Percentiles rank a stretch among this genome's conserved stretches.
Evolutionary conservation across 208 protist genomes (phyloP).

Genomic region (Angomonas ambiguus): DNA sequence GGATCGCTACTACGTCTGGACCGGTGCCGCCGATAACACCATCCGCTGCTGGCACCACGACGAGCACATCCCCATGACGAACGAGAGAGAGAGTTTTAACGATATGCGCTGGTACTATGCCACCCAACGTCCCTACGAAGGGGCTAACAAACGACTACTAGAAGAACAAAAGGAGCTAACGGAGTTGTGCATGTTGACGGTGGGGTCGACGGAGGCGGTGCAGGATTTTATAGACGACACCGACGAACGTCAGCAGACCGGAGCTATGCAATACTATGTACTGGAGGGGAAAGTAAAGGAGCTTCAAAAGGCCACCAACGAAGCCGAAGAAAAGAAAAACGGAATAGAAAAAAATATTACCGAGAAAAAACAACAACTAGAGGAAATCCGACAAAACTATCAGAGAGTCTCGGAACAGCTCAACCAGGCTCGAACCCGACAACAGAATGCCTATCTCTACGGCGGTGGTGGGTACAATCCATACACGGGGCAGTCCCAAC

Average conservation of each 20-base stretch:
- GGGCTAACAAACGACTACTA: conserved; percentile 51
- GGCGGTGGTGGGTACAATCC: neutral
- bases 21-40: conserved; percentile 50
- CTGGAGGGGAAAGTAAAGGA: conserved; percentile 31
- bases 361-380: conserved; percentile 30
- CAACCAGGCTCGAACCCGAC: conserved; percentile 22
- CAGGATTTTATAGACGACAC: conserved; percentile 23
- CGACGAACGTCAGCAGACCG: conserved; percentile 25
- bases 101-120: conserved; percentile 87
- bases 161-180: conserved; percentile 62
- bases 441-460: conserved; percentile 11
- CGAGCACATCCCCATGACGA: conserved; percentile 64
- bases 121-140: conserved; percentile 53
- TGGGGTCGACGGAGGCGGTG: conserved; percentile 49
- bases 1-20: conserved; percentile 76
- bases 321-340: conserved; percentile 29
- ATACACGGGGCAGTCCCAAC: neutral
- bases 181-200: conserved; percentile 52
- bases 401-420: conserved; percentile 39
- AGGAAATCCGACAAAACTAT: conserved; percentile 33
- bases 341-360: conserved; percentile 30
- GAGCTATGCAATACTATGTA: conserved; percentile 34
- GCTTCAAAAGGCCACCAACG: conserved; percentile 24
- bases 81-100: conserved; percentile 48
- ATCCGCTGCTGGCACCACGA: conserved; percentile 87